These are phyloP conservation scores for Salmacisia buchloeana DNA, from an alignment of 1,284 basidiomycete species.

Conservation along the genomic window DNA sequence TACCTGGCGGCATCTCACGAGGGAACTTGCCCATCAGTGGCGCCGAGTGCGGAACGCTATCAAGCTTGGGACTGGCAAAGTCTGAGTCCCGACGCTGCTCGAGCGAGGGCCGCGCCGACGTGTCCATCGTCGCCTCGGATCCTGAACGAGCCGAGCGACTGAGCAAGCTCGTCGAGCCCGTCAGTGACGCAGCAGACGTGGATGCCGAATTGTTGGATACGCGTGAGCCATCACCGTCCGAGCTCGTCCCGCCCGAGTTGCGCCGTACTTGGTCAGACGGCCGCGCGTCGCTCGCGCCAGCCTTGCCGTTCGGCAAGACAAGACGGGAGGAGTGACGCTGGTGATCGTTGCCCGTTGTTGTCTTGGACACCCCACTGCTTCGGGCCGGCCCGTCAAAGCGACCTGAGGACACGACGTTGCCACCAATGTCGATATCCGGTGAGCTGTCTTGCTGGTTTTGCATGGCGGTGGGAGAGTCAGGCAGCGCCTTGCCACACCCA, in stretches of 20 bases:
- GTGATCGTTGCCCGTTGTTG: too few species aligned
- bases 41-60: conserved; percentile 3
- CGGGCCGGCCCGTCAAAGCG: background rate
- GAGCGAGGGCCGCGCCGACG: conserved; percentile 34
- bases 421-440: background rate
- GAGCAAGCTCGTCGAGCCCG: background rate
- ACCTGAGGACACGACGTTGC: background rate
- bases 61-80: background rate
- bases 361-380: background rate
- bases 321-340: background rate
- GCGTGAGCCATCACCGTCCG: conserved; percentile 5
- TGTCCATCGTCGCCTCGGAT: conserved; percentile 30
- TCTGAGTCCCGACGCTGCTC: conserved; percentile 20
- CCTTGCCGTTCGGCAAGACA: background rate
- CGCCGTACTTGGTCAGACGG: background rate
- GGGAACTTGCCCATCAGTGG: conserved; percentile 8
- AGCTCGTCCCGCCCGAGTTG: background rate
- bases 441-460: conserved; percentile 6
- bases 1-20: background rate
- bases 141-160: conserved; percentile 12
- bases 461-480: background rate
- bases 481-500: background rate
- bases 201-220: conserved; percentile 5
- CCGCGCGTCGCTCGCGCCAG: background rate
- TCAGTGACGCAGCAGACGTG: background rate